Percentiles rank a stretch among this genome's conserved stretches.
phyloP scores from a whole-genome alignment of 768 basidiomycete genomes.

The Candolleomyces aberdarensis region DNA sequence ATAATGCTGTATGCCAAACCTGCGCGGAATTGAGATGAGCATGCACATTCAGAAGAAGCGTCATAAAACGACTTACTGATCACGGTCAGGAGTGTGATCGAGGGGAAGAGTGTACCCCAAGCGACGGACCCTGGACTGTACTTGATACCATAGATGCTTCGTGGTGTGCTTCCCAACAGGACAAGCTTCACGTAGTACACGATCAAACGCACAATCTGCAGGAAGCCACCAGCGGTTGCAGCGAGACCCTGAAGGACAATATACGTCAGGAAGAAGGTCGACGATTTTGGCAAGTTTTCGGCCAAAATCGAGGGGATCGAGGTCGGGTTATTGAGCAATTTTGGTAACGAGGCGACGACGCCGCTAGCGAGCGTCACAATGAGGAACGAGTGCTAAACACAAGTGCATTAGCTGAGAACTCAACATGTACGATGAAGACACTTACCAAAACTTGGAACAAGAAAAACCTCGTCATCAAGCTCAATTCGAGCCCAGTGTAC shows the following conservation, averaged over 20 bases:
- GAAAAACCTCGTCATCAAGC: constrained; percentile 90
- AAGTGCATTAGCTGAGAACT: not conserved
- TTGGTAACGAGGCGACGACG: constrained; percentile 66
- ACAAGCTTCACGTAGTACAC: constrained; percentile 91
- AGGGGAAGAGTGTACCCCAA: constrained; percentile 79
- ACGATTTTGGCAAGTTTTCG: constrained; percentile 71
- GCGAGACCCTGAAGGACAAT: constrained; percentile 79
- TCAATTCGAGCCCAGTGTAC: constrained; percentile 78
- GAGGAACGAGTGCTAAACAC: constrained; percentile 82
- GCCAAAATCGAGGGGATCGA: constrained; percentile 74
- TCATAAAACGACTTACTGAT: constrained; percentile 55
- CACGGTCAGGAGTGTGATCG: constrained; percentile 73
- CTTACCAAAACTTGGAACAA: constrained; percentile 88
- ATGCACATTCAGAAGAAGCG: not conserved
- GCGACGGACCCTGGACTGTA: constrained; percentile 61
- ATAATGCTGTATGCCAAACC: constrained; percentile 84
- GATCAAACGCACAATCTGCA: constrained; percentile 69
- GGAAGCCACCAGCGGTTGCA: constrained; percentile 75
- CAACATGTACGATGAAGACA: constrained; percentile 12
- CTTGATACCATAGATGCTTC: constrained; percentile 81
- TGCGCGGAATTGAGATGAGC: constrained; percentile 19
- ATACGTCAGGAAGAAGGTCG: constrained; percentile 89
- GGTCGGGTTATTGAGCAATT: constrained; percentile 63
- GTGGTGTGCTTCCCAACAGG: constrained; percentile 85
- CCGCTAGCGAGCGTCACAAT: constrained; percentile 86